Percentiles rank a stretch among this genome's conserved stretches.
Conservation (phyloP, 257 asterid species). For the Craterostigma plantagineum region DNA sequence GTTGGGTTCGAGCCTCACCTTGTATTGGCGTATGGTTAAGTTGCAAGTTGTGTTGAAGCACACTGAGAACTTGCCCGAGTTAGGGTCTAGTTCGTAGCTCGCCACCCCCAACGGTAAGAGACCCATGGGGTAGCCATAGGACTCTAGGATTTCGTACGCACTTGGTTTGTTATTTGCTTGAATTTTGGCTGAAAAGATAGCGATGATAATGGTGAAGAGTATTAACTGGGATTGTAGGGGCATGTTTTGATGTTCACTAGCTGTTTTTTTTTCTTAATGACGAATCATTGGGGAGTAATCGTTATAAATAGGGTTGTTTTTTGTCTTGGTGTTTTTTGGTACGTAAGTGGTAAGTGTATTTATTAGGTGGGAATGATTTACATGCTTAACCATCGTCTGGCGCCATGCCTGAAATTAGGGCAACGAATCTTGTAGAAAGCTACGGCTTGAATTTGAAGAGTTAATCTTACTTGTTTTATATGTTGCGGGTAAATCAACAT, state of each 20-base stretch:
- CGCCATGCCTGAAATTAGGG: no score
- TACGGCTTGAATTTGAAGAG: neutral
- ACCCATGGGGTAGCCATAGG: slow-evolving; percentile 56
- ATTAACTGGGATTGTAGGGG: neutral
- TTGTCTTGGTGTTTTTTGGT: no score
- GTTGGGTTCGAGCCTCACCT: slow-evolving; percentile 38
- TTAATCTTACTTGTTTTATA: no score
- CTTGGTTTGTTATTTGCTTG: slow-evolving; percentile 7
- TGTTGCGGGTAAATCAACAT: no score
- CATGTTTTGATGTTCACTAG: no score
- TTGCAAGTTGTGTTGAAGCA: slow-evolving; percentile 29
- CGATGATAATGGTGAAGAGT: neutral
- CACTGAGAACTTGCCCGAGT: slow-evolving; percentile 57
- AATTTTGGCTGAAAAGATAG: neutral
- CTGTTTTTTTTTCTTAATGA: no score
- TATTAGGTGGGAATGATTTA: no score
- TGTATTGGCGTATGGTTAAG: slow-evolving; percentile 36
- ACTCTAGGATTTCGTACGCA: slow-evolving; percentile 31
- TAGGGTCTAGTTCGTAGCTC: slow-evolving; percentile 41
- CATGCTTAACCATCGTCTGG: no score
- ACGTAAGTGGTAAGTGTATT: no score
- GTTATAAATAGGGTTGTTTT: no score
- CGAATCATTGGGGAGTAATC: no score
- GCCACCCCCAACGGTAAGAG: slow-evolving; percentile 59
- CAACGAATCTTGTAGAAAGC: neutral